Evolutionary conservation across 352 stramenopile species (phyloP).

Genomic region (Pythium dissotocum): DNA sequence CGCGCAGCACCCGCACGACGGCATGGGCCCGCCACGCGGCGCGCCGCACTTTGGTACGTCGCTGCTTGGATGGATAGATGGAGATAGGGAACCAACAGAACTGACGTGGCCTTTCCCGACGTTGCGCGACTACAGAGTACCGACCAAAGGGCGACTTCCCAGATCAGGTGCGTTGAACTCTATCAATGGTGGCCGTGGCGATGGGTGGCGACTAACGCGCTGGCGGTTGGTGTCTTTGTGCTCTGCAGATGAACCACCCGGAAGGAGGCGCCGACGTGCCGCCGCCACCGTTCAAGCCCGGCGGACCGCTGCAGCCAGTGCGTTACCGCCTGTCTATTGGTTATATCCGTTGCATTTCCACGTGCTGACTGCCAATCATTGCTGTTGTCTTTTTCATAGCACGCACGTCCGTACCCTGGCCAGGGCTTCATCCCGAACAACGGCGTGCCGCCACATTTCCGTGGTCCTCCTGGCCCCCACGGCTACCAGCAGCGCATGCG

Average conservation of each 20-base stretch:
- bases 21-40: conserved; percentile 20
- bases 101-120: not conserved
- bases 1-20: conserved; percentile 15
- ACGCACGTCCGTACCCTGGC: conserved; percentile 28
- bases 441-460: conserved; percentile 23
- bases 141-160: conserved; percentile 25
- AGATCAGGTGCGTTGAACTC: conserved; percentile 10
- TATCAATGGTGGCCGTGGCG: not conserved
- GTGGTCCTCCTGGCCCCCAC: conserved; percentile 18
- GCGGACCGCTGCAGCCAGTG: conserved; percentile 24
- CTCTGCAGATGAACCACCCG: conserved; percentile 16
- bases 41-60: conserved; percentile 5
- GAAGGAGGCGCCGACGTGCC: conserved; percentile 24
- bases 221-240: not conserved
- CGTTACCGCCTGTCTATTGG: conserved; percentile 4
- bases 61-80: not conserved
- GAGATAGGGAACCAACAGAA: not conserved
- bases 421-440: conserved; percentile 30
- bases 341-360: not conserved
- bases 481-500: conserved; percentile 27
- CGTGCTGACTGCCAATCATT: not conserved
- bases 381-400: conserved; percentile 11
- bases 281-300: conserved; percentile 28
- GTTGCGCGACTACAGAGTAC: conserved; percentile 15
- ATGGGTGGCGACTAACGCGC: not conserved